Evolutionary conservation across 2,329 filamentous ascomycete genomes (phyloP), one percentile per base, ranked within the genome.

Genomic region (Shiraia bambusicola): DNA sequence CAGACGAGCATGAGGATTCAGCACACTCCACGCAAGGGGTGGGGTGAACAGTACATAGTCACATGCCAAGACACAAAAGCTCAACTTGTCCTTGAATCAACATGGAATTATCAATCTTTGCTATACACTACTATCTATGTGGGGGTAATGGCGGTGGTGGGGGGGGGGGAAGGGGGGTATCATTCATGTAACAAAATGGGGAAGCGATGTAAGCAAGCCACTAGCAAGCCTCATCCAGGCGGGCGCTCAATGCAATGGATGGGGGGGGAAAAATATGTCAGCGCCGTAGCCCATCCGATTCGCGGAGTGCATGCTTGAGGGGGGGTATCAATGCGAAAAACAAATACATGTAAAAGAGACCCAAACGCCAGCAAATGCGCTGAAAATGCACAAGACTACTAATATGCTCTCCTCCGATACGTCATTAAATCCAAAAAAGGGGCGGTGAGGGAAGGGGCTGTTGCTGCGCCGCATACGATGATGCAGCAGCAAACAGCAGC

Each of bases 91-190:
- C 19, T 22, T 22, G 19, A 5, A 22, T 5, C 8, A 22, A 22
- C 4, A 22, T 22, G 19, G 4, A 22, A 22, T 22, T 22, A 22
- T 22, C 19, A 8, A 8, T 22, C 4, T 17, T 52, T 15, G 44
- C 46, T 48, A 44, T 35, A 44, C 28, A 40, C 40, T 39, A 31
- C 11, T 34, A 42, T 34, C 47, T 26, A 38, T 34, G 43, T 47
- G 47, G 47, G n/a, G n/a, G n/a, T n/a, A n/a, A n/a, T n/a, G n/a
- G n/a, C n/a, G n/a, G 53, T 58, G 59, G 57, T 55, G 52, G 47
- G 54, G 41, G 37, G 41, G 45, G 50, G 59, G 63, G 61, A 65
- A 65, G n/a, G n/a, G n/a, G n/a, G n/a, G n/a, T n/a, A n/a, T n/a
- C n/a, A n/a, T n/a, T 66, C 61, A 58, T 50, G 56, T 22, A 22